Evolutionary conservation across 345 rosid genomes (phyloP).

Genomic region (Anastatica hierochuntica): DNA sequence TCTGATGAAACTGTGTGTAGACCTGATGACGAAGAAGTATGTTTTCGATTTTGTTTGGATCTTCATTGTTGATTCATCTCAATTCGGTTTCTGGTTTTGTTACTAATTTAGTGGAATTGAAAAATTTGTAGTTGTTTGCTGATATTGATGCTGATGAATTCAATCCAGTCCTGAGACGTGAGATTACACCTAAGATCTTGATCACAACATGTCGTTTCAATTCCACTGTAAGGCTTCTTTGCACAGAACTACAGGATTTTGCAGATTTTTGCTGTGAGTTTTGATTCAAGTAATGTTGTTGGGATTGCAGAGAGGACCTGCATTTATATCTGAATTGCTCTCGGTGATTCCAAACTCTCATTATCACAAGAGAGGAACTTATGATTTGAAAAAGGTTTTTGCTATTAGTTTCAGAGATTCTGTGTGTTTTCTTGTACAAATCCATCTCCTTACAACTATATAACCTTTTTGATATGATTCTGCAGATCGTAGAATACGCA

Average conservation of each 20-base stretch:
- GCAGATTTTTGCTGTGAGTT: background rate
- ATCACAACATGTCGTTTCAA: constrained; percentile 91
- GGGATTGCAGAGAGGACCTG: constrained; percentile 74
- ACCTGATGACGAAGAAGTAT: constrained; percentile 91
- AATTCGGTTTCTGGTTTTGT: background rate
- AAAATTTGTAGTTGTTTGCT: constrained; percentile 50
- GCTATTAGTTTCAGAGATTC: background rate
- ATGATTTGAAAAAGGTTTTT: constrained; percentile 78
- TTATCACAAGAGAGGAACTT: constrained; percentile 77
- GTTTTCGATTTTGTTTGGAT: background rate
- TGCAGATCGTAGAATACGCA: constrained; percentile 84
- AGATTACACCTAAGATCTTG: constrained; percentile 51
- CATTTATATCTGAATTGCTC: constrained; percentile 63
- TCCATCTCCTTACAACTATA: background rate
- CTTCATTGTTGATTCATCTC: background rate
- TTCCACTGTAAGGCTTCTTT: constrained; percentile 56
- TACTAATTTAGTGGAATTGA: background rate
- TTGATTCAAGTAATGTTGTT: background rate
- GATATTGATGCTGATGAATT: constrained; percentile 91
- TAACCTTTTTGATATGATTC: background rate
- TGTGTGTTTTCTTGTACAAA: background rate
- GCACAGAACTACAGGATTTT: background rate
- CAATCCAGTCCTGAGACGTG: constrained; percentile 49
- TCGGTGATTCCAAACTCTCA: constrained; percentile 78
- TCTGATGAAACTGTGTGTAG: constrained; percentile 77